Conservation (phyloP, 2,329 filamentous ascomycete species). For the Colletotrichum spinosum region DNA sequence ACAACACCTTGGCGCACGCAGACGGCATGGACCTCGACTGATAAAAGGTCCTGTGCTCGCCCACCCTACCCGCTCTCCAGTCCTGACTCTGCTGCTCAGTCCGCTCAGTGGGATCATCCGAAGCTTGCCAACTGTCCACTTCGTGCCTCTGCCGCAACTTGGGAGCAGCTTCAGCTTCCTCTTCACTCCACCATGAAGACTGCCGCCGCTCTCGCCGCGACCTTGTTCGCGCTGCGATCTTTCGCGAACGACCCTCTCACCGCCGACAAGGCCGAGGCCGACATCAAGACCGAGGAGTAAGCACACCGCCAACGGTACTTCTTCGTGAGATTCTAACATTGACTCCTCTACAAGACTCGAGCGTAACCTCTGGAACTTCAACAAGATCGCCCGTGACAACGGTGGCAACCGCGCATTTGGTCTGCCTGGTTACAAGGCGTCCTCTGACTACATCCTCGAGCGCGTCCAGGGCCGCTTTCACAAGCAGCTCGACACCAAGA, state of each 20-base stretch:
- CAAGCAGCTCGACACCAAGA: constrained; percentile 55
- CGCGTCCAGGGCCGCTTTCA: constrained; percentile 53
- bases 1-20: constrained; percentile 24
- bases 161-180: constrained; percentile 9
- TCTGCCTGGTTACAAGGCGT: constrained; percentile 68
- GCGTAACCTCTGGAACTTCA: constrained; percentile 64
- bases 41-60: constrained; percentile 9
- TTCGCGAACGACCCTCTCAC: constrained; percentile 47
- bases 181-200: constrained; percentile 35
- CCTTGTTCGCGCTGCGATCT: constrained; percentile 34
- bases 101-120: constrained; percentile 26
- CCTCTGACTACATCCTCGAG: constrained; percentile 66
- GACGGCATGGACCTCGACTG: constrained; percentile 10
- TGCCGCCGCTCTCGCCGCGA: constrained; percentile 31
- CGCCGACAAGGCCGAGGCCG: constrained; percentile 52
- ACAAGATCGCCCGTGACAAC: constrained; percentile 65
- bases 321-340: not conserved
- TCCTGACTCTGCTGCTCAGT: constrained; percentile 7
- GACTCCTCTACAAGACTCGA: constrained; percentile 55
- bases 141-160: constrained; percentile 5
- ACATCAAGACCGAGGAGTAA: constrained; percentile 53
- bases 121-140: constrained; percentile 5
- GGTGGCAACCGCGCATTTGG: constrained; percentile 72
- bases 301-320: constrained; percentile 22
- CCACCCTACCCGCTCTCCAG: fast-evolving